Evolutionary conservation across 108 stramenopile species (phyloP), one percentile per base, ranked within the genome.

Genomic region (Seminavis robusta): DNA sequence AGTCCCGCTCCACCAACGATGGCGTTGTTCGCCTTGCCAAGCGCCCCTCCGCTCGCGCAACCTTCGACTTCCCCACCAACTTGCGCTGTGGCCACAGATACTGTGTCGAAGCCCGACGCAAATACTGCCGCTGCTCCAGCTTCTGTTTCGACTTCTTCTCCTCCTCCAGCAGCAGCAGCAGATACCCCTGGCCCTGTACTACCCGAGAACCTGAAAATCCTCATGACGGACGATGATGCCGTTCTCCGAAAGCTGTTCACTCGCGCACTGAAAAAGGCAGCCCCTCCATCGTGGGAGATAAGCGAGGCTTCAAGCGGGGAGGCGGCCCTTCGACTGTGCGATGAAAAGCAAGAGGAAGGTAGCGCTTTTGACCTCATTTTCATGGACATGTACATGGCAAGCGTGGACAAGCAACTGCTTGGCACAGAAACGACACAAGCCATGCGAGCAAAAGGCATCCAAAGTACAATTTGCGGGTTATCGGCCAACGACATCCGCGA

Each of bases 391-490:
- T 68, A 68, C 28, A 68, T 68, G 67, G 50, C 80, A 0, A 74
- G 73, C 32, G 42, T 77, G 1, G 73, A 81, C 28, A 77, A 81
- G 28, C 76, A 77, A 44, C 57, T 81, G 11, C 47, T 77, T n/a
- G 80, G 80, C 46, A 81, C 80, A 2, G 80, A 81, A 49, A 71
- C 80, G 10, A 69, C 61, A n/a, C 28, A 26, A 13, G 68, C 50
- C 27, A 20, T 81, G 36, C 67, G 80, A 21, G 46, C 46, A 11
- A 69, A 65, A 25, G 80, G 80, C 3, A 51, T 77, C 26, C 36
- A 41, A 0, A 58, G 61, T 13, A 37, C 45, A 26, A 81, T 81
- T 23, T 81, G 80, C 29, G 80, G 80, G 4, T 45, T 81, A 17
- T 77, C 76, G 27, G 80, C 80, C 6, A 81, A 81, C 52, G 73